Base-by-base conservation (phyloP, 176 grass and related monocot genomes). In the Bonia amplexicaulis region DNA sequence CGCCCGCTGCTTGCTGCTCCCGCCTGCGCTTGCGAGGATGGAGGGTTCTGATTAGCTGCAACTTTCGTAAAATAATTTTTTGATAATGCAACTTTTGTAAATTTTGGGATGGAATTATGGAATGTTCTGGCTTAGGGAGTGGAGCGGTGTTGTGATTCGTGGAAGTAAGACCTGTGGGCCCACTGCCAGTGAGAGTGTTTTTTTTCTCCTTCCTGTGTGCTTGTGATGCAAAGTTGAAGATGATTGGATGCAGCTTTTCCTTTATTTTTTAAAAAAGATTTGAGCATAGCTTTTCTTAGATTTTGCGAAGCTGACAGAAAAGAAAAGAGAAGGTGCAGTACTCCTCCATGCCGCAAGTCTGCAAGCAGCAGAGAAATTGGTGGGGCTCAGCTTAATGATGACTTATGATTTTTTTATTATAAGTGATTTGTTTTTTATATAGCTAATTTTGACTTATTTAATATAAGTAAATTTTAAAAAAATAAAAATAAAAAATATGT, bases 71-170 rank as follows among this genome's bases (percentile, higher is more conserved):
- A 74, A 33, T 33, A 33, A 33, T 33, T 33, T 33, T 33, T 33
- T 33, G 31, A 33, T 33, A 33, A 33, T 33, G 52, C 55, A 90
- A 86, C 55, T 76, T 47, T 46, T 35, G 68, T 75, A 87, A 81
- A 74, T 73, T 83, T 80, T 42, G 68, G 62, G 73, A 76, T 0
- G 53, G 61, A 80, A 84, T 84, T 74, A 87, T 6, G 61, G 85
- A 87, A 90, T 87, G 85, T 80, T 87, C 89, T 44, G 71, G 77
- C 58, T 44, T 87, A 90, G 61, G 78, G 31, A 84, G 78, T 59
- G 45, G 89, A 83, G 49, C 79, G 67, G 76, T 66, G 80, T 6
- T 73, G 73, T 64, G 84, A 66, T 73, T 86, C 73, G 58, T 73
- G 58, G 48, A 37, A 69, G 41, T 63, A 82, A 87, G 40, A 27